A percentile compares a stretch with the other conserved stretches of the same genome.
Conservation (phyloP, 139 green algal genomes). For the Spirogloea muscicola region DNA sequence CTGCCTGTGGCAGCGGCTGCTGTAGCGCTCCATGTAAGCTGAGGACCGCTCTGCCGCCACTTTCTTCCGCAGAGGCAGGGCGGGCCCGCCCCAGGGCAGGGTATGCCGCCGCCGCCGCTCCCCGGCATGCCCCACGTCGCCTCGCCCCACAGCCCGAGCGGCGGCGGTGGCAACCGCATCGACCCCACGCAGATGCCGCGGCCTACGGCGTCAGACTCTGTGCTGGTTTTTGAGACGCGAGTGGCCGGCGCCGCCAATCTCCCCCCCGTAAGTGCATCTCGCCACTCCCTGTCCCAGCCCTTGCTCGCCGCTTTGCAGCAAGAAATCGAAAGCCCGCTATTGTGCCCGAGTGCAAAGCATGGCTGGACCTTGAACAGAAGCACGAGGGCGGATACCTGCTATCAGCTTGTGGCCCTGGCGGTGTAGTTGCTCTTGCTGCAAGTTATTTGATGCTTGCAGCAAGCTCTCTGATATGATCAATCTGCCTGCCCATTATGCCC, state of each 20-base stretch:
- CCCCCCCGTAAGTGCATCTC: slow-evolving; percentile 17
- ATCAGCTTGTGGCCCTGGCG: neutral
- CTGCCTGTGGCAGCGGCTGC: no score
- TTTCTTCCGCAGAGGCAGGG: no score
- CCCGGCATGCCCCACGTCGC: no score
- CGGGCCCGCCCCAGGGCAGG: no score
- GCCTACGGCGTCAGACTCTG: slow-evolving; percentile 37
- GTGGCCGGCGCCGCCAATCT: slow-evolving; percentile 22
- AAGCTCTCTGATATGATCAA: neutral
- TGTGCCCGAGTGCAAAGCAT: neutral
- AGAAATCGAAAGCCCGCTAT: neutral
- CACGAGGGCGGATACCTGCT: neutral
- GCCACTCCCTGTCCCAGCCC: neutral
- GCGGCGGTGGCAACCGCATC: no score
- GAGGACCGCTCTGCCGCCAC: no score
- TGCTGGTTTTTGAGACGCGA: slow-evolving; percentile 69
- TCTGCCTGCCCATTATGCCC: neutral
- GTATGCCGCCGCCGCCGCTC: no score
- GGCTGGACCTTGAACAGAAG: neutral
- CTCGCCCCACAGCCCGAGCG: no score
- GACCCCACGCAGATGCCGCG: slow-evolving; percentile 81
- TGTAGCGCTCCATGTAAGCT: no score
- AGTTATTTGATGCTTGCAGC: neutral
- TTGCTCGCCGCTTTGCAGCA: neutral
- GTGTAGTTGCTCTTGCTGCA: neutral